Percentiles rank a stretch among this genome's conserved stretches.
Evolutionary conservation across 441 rosid genomes (phyloP).

Genomic region (Erodium moschatum): DNA sequence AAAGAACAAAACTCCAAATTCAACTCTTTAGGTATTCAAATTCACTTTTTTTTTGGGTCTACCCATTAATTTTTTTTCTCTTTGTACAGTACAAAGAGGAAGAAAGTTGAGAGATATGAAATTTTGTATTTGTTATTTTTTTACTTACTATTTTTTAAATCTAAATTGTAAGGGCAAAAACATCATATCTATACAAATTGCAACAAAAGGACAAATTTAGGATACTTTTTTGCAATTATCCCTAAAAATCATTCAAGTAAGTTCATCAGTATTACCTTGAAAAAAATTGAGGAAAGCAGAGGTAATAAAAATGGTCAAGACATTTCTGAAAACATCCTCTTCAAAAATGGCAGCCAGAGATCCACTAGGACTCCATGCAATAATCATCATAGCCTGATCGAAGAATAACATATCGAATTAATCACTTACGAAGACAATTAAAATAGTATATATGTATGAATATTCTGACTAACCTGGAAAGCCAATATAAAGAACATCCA

Average conservation of each 20-base stretch:
- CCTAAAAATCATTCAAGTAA: too few species aligned
- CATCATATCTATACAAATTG: too few species aligned
- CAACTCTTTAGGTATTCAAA: too few species aligned
- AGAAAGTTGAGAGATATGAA: too few species aligned
- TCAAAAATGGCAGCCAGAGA: constrained; percentile 56
- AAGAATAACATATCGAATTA: constrained; percentile 12
- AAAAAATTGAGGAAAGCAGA: constrained; percentile 78
- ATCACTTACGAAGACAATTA: constrained; percentile 13
- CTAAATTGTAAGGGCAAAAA: neutral
- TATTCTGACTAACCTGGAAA: constrained; percentile 48
- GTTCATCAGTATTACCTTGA: constrained; percentile 43
- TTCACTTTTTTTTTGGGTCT: too few species aligned
- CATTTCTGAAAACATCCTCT: constrained; percentile 48
- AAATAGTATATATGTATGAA: constrained; percentile 20
- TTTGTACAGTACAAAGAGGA: too few species aligned
- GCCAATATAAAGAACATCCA: constrained; percentile 90
- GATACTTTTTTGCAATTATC: too few species aligned
- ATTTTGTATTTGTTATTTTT: too few species aligned
- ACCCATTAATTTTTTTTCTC: too few species aligned
- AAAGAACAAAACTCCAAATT: too few species aligned
- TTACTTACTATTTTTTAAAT: too few species aligned
- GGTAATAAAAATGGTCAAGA: constrained; percentile 83
- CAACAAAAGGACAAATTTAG: too few species aligned
- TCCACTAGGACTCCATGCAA: constrained; percentile 80
- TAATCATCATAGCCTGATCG: constrained; percentile 80